A percentile compares a stretch with the other conserved stretches of the same genome.
Evolutionary conservation across 2,329 filamentous ascomycete genomes (phyloP).

Genomic region (Aspergillus vadensis): DNA sequence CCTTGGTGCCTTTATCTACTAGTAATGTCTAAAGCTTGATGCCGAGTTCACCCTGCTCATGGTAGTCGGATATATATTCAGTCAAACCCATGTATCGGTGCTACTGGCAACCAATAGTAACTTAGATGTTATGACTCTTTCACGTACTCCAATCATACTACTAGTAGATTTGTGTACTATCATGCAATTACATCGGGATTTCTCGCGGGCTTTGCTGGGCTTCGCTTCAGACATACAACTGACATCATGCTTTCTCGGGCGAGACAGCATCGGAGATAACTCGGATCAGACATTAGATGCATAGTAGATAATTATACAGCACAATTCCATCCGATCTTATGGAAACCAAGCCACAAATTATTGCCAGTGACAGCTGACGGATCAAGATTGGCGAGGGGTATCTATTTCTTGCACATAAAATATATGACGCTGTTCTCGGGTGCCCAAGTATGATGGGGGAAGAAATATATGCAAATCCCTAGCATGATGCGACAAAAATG

Average conservation of each 20-base stretch:
- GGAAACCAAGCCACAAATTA: not conserved
- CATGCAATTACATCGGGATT: not conserved
- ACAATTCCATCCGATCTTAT: not conserved
- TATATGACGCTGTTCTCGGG: conserved; percentile 3
- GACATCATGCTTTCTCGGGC: not conserved
- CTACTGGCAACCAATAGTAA: too few relatives aligned
- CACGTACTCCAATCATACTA: too few relatives aligned
- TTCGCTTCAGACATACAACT: not conserved
- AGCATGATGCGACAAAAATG: conserved; percentile 17
- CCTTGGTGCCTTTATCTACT: too few relatives aligned
- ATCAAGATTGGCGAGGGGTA: not conserved
- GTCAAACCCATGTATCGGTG: too few relatives aligned
- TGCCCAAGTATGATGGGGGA: conserved; percentile 1
- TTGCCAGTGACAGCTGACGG: not conserved
- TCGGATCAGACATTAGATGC: not conserved
- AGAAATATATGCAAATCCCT: conserved; percentile 6
- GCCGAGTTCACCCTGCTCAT: too few relatives aligned
- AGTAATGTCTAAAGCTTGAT: too few relatives aligned
- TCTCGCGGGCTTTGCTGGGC: not conserved
- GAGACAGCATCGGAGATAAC: not conserved
- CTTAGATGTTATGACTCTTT: too few relatives aligned
- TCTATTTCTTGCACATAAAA: conserved; percentile 2
- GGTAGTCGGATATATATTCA: too few relatives aligned
- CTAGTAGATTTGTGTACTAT: not conserved
- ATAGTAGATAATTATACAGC: not conserved